Conservation (phyloP, 1,284 basidiomycete species). For the Abortiporus biennis region DNA sequence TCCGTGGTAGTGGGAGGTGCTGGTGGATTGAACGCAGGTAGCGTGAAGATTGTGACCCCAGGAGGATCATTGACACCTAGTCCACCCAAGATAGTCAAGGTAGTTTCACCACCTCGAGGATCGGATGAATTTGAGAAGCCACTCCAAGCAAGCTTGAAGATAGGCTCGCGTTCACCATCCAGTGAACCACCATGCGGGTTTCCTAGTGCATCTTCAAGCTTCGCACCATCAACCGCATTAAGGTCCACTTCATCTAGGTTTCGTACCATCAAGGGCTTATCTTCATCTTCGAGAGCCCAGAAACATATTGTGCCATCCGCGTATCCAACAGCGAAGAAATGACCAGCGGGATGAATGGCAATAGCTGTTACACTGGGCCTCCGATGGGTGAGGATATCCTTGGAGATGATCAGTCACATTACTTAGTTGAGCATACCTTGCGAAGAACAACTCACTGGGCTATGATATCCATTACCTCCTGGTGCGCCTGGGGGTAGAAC, state of each 20-base stretch:
- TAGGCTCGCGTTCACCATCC: conserved; percentile 54
- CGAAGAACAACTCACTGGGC: conserved; percentile 30
- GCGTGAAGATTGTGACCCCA: conserved; percentile 65
- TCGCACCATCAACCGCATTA: conserved; percentile 45
- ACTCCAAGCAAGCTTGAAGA: conserved; percentile 88
- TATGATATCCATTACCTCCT: conserved; percentile 63
- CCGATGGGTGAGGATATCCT: conserved; percentile 71
- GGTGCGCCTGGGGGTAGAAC: conserved; percentile 73
- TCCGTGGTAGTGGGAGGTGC: conserved; percentile 39
- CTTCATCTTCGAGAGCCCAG: conserved; percentile 81
- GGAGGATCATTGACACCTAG: conserved; percentile 46
- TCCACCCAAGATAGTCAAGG: conserved; percentile 78
- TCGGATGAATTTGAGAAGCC: conserved; percentile 61
- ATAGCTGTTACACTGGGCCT: conserved; percentile 69
- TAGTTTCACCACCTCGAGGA: conserved; percentile 61
- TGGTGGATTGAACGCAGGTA: conserved; percentile 68
- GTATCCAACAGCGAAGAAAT: conserved; percentile 68
- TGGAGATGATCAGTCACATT: neutral
- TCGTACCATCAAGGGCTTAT: conserved; percentile 74
- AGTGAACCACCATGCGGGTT: conserved; percentile 11
- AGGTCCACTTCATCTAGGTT: conserved; percentile 49
- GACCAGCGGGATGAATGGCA: conserved; percentile 63
- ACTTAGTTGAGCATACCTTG: conserved; percentile 2
- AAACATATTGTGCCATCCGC: conserved; percentile 86
- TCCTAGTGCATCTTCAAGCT: conserved; percentile 39